A percentile compares a stretch with the other conserved stretches of the same genome.
phyloP scores from a whole-genome alignment of 2,329 filamentous ascomycete genomes.

The Xylaria sp. region DNA sequence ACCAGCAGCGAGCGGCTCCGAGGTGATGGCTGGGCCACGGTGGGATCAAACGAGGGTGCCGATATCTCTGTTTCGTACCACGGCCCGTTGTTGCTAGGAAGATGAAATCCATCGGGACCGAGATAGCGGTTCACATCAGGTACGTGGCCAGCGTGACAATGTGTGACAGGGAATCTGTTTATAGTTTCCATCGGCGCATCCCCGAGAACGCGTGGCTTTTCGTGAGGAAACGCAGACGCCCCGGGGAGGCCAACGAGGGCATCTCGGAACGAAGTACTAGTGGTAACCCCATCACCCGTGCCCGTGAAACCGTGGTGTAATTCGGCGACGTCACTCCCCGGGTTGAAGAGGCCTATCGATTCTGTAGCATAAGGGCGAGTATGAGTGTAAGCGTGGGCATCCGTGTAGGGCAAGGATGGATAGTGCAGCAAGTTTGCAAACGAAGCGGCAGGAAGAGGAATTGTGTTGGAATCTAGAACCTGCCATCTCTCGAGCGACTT shows the following conservation, averaged over 20 bases:
- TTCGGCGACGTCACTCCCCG: slow-evolving; percentile 13
- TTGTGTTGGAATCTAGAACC: neutral
- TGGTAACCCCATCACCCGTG: slow-evolving; percentile 11
- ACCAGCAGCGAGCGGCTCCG: neutral
- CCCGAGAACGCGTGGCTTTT: neutral
- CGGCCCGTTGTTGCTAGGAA: neutral
- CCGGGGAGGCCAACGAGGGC: slow-evolving; percentile 5
- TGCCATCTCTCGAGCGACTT: slow-evolving; percentile 16
- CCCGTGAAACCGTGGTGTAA: slow-evolving; percentile 20
- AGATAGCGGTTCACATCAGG: neutral
- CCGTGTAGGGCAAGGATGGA: slow-evolving; percentile 21
- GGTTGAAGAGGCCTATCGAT: slow-evolving; percentile 11
- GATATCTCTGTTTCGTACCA: slow-evolving; percentile 15
- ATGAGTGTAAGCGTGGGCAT: slow-evolving; percentile 12
- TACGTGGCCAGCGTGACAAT: slow-evolving; percentile 12
- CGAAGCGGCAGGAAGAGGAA: slow-evolving; percentile 2
- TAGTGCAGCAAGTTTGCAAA: slow-evolving; percentile 10
- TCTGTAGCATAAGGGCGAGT: slow-evolving; percentile 5
- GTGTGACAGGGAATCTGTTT: neutral
- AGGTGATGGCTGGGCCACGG: neutral
- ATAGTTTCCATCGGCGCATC: neutral
- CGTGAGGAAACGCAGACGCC: slow-evolving; percentile 5
- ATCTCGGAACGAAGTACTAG: slow-evolving; percentile 11
- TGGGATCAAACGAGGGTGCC: neutral
- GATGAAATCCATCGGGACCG: neutral